These are phyloP conservation scores for Pseudotsuga menziesii DNA, from an alignment of 75 land plant genomes.

Conservation along the genomic window DNA sequence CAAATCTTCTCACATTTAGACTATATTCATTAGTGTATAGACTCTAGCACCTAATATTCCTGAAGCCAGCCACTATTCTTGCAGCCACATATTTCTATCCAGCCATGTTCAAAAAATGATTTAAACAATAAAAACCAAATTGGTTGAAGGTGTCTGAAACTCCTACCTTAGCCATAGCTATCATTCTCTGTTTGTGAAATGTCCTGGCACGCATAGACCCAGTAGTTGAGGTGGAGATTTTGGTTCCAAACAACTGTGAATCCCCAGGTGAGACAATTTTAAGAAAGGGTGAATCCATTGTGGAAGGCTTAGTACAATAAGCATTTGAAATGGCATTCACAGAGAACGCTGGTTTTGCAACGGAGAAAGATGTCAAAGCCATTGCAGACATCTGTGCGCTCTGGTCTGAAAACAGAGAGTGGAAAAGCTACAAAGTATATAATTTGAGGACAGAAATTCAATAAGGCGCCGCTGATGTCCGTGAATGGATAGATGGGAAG, in stretches of 20 bases:
- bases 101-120: too few species aligned
- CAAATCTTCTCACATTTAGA: too few species aligned
- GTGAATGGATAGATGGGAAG: neutral
- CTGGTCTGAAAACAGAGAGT: neutral
- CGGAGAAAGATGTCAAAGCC: neutral
- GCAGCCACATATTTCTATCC: too few species aligned
- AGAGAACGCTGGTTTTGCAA: neutral
- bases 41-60: too few species aligned
- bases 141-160: too few species aligned
- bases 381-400: neutral
- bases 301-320: neutral
- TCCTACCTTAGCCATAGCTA: conserved; percentile 2
- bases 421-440: too few species aligned
- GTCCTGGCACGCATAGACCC: neutral
- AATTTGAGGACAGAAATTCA: neutral
- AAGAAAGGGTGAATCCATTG: too few species aligned
- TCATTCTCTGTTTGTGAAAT: neutral
- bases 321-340: neutral
- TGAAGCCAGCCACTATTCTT: too few species aligned
- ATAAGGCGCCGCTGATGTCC: too few species aligned
- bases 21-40: too few species aligned
- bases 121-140: too few species aligned
- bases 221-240: neutral
- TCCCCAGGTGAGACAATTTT: neutral
- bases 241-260: neutral